A percentile compares a stretch with the other conserved stretches of the same genome.
phyloP scores from a whole-genome alignment of 129 eudicot species.

The Scalesia atractyloides region DNA sequence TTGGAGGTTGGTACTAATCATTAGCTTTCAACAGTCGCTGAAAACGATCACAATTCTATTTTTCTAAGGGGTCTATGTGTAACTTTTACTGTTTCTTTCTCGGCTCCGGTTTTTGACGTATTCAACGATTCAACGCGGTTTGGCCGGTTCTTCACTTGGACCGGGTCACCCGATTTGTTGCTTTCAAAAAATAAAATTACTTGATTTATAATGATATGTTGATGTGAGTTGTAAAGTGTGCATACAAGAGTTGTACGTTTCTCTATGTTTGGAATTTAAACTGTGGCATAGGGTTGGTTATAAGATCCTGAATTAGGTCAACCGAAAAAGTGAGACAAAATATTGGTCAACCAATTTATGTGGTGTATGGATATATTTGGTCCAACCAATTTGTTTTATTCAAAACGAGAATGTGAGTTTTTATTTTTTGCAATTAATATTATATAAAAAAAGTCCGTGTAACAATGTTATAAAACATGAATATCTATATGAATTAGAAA shows the following conservation, averaged over 20 bases:
- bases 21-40: conserved; percentile 36
- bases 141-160: conserved; percentile 28
- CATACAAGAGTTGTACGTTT: conserved; percentile 3
- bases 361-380: background rate
- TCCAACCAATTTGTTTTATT: conserved; percentile 9
- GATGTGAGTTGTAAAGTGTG: background rate
- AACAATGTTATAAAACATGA: too few species aligned
- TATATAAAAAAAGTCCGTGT: background rate
- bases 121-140: conserved; percentile 36
- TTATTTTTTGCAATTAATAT: background rate
- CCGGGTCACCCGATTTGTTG: conserved; percentile 30
- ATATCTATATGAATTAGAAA: background rate
- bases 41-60: conserved; percentile 29
- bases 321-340: conserved; percentile 37
- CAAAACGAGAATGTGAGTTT: background rate
- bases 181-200: background rate
- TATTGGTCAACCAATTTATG: background rate
- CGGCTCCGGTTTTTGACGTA: conserved; percentile 38
- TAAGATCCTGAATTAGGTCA: conserved; percentile 16
- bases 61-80: conserved; percentile 32
- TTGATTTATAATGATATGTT: background rate
- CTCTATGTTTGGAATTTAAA: background rate
- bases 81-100: conserved; percentile 30
- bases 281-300: conserved; percentile 8
- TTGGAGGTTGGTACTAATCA: conserved; percentile 36